Evolutionary conservation across 805 yeast genomes (phyloP), one percentile per base, ranked within the genome.

Genomic region (Starmerella tilneyi): DNA sequence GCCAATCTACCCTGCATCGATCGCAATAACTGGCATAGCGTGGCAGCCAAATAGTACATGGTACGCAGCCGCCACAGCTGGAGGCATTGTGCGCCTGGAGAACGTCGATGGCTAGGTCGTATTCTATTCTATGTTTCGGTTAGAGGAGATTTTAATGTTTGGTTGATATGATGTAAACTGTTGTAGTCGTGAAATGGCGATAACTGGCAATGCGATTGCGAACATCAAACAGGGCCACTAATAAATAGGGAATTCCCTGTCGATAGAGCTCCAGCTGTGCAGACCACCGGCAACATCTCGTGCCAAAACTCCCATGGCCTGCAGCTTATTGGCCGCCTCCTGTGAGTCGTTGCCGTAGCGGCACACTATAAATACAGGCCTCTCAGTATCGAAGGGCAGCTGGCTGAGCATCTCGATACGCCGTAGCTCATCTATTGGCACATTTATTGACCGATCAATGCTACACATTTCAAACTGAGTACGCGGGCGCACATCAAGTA

Each of bases 311-410:
- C 76, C 75, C 36, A 73, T 66, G 1, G 69, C 67, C 41, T 71
- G 67, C 37, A 88, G 61, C 35, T 69, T 63, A 45, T 69, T 62
- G 1, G 82, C 78, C 0, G 95, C 94, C 15, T 76, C 61, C 56
- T 83, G 86, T 0, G 97, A 88, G 59, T 92, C 97, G 60, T 84
- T 86, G 9, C 98, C 98, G 58, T 71, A 78, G 26, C 96, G 70
- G 62, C 98, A 92, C 16, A 89, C 68, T 0, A 85, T 81, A 45
- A 70, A 72, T 0, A 82, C 60, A 4, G 64, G 65, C 27, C 60
- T 57, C 5, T 53, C 50, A 15, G 53, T 16, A 4, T 35, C 33
- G 2, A 44, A 33, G 1, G 65, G 30, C 4, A 43, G 21, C 13
- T 48, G 51, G n/a, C 56, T 62, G 48, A 27, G 63, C 57, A 22